Base-by-base conservation (phyloP, 164 flowering plant genomes). In the Akebia trifoliata region DNA sequence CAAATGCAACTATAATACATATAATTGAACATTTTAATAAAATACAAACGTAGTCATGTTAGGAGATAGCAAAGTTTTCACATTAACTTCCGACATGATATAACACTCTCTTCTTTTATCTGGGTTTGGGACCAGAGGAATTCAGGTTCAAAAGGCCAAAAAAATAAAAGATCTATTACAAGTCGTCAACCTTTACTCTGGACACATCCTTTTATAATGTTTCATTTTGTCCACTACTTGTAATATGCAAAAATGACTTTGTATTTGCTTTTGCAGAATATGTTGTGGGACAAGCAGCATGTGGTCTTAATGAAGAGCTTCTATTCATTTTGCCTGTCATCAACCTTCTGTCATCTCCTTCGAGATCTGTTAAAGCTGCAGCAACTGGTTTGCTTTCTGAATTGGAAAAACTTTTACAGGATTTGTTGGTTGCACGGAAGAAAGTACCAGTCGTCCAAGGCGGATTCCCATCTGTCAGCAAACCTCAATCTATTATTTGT, bases 271-370 rank as follows among this genome's bases (percentile, higher is more conserved):
- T 54, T 71, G 67, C 84, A 86, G 95, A 76, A 44, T 40, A 35
- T 56, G 45, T 25, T 15, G 60, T 30, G 52, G 69, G 66, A 47
- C 40, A 48, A 62, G 50, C 56, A 61, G 44, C 66, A 42, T 43
- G 24, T 52, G 67, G 28, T 38, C 32, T 75, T 45, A 60, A 40
- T 45, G 93, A 81, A 66, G 94, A 81, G 76, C 77, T 83, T 53
- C 66, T 90, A 42, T 71, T 88, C 47, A 30, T 85, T 65, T 75
- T 88, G 72, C 97, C 96, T 55, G 68, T 69, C 50, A 68, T 90
- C 72, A 74, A 66, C 59, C 80, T 94, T 44, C 68, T 86, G 64
- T 81, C 97, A 15, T 84, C 96, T 56, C 86, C 99, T 66, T 86
- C 95, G 20, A 78, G 68, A 64, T 77, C 74, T 53, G 67, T 88